Evolutionary conservation across 2,329 filamentous ascomycete genomes (phyloP).

Genomic region (Neoascochyta sp.): DNA sequence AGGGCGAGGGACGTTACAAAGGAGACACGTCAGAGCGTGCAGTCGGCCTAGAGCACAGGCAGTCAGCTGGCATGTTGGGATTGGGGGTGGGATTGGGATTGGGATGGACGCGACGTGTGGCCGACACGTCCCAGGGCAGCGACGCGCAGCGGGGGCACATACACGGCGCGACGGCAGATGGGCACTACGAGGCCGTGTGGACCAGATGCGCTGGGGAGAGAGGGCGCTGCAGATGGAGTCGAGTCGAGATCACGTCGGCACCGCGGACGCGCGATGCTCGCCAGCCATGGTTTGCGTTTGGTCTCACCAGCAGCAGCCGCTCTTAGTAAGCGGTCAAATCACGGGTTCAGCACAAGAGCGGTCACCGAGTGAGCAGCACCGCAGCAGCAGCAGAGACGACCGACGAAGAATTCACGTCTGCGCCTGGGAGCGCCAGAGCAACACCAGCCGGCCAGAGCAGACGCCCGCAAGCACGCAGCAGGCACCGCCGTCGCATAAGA

Average conservation of each 20-base stretch:
- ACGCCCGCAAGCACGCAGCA: neutral
- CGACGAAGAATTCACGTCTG: constrained; percentile 14
- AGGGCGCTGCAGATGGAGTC: constrained; percentile 24
- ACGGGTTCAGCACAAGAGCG: too few relatives aligned
- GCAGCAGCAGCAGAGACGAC: too few relatives aligned
- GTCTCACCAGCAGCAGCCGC: too few relatives aligned
- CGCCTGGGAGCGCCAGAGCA: too few relatives aligned
- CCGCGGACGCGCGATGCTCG: too few relatives aligned
- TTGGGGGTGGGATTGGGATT: too few relatives aligned
- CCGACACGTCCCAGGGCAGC: constrained; percentile 13
- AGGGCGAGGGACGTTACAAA: constrained; percentile 7
- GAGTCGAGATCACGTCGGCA: constrained; percentile 27
- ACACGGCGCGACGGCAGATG: constrained; percentile 22
- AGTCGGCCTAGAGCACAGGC: constrained; percentile 21
- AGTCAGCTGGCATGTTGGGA: constrained; percentile 32
- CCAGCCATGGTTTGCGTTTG: too few relatives aligned
- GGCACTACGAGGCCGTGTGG: constrained; percentile 24
- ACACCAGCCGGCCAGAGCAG: constrained; percentile 4
- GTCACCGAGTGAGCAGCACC: too few relatives aligned
- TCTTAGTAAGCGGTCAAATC: too few relatives aligned
- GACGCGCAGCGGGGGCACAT: constrained; percentile 14
- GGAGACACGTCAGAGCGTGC: constrained; percentile 22
- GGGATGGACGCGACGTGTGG: constrained; percentile 24
- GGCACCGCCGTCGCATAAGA: constrained; percentile 4
- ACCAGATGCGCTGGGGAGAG: constrained; percentile 27